Conservation (phyloP, 208 protist genomes). For the Porcisia deanei region DNA sequence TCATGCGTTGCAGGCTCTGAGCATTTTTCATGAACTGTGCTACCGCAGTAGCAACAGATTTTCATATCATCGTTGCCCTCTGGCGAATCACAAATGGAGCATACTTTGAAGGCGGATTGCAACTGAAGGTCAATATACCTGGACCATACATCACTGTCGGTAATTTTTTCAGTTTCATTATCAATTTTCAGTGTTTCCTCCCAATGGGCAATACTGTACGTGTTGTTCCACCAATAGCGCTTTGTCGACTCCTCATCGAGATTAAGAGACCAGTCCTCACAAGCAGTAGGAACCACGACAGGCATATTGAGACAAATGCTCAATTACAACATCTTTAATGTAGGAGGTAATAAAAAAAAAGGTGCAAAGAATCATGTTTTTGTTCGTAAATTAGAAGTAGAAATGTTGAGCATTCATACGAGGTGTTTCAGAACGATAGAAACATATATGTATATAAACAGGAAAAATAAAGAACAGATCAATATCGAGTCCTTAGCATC, state of each 20-base stretch:
- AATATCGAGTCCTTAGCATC: background rate
- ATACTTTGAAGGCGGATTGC: slow-evolving; percentile 65
- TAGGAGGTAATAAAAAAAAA: background rate
- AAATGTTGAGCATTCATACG: background rate
- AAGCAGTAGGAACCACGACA: slow-evolving; percentile 50
- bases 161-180: slow-evolving; percentile 30
- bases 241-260: slow-evolving; percentile 37
- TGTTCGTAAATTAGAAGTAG: background rate
- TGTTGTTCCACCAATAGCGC: slow-evolving; percentile 82
- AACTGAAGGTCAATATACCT: slow-evolving; percentile 72
- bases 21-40: slow-evolving; percentile 56
- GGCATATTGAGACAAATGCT: slow-evolving; percentile 18
- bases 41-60: slow-evolving; percentile 79
- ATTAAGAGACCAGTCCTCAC: slow-evolving; percentile 77
- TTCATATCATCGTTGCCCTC: slow-evolving; percentile 75
- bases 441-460: background rate
- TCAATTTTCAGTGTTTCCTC: slow-evolving; percentile 44
- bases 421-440: no score
- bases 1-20: slow-evolving; percentile 41
- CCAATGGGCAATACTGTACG: slow-evolving; percentile 75
- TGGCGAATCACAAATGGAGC: slow-evolving; percentile 52
- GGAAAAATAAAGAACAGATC: background rate
- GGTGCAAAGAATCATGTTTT: background rate
- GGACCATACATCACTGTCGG: slow-evolving; percentile 62
- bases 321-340: background rate